A percentile compares a stretch with the other conserved stretches of the same genome.
Conservation (phyloP, 2,329 filamentous ascomycete genomes). For the Cordyceps tenuipes region DNA sequence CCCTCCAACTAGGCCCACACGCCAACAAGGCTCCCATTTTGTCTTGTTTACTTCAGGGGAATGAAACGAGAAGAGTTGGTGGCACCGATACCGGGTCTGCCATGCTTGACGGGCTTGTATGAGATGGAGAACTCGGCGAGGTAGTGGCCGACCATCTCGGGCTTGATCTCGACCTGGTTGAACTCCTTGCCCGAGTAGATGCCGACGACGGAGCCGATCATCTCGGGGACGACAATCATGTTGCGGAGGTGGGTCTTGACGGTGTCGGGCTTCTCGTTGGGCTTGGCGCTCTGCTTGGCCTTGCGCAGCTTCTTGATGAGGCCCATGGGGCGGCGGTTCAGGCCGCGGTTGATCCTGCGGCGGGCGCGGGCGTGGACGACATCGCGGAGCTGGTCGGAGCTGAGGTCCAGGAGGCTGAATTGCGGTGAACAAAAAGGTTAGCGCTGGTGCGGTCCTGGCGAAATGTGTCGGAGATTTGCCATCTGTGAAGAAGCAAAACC, state of each 20-base stretch:
- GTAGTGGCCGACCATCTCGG: constrained; percentile 99
- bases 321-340: constrained; percentile 99
- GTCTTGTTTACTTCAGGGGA: constrained; percentile 93
- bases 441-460: constrained; percentile 1
- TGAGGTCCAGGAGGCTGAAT: constrained; percentile 90
- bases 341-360: constrained; percentile 97
- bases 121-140: constrained; percentile 99
- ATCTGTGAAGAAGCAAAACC: background rate
- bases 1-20: constrained; percentile 27
- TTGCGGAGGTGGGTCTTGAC: constrained; percentile 99
- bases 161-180: constrained; percentile 99
- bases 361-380: constrained; percentile 98
- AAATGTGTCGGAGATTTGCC: too few species aligned
- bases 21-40: constrained; percentile 20
- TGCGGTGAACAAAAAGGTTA: constrained; percentile 13
- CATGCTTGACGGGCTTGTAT: constrained; percentile 99
- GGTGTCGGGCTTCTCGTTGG: constrained; percentile 99
- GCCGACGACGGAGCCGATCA: constrained; percentile 97
- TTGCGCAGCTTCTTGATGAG: constrained; percentile 99
- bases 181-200: constrained; percentile 99
- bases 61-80: constrained; percentile 99
- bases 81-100: constrained; percentile 99
- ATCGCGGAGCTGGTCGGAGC: constrained; percentile 97
- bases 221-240: constrained; percentile 99
- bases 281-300: constrained; percentile 96